Evolutionary conservation across 2,329 filamentous ascomycete species (phyloP), one percentile per base, ranked within the genome.

Genomic region (Alternaria sp.): DNA sequence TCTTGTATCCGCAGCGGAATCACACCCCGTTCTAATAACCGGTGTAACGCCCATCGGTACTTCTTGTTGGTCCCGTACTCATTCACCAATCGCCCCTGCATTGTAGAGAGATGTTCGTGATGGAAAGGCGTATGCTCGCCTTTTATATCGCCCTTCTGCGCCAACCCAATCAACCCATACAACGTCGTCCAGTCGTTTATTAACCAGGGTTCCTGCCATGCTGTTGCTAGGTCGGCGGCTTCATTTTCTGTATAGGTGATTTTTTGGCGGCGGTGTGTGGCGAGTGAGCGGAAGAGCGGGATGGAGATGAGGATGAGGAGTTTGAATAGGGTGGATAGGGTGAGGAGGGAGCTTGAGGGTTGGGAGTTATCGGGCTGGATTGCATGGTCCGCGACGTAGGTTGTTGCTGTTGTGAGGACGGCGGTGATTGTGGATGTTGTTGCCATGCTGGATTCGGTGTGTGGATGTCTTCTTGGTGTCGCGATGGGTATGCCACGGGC

Each of bases 1-100:
- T 57, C 59, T 6, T 61, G 12, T 5, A 61, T 28, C 19, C 30
- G 40, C 9, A 61, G 8, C 12, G 59, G 59, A 7, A 61, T 50
- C 0, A 61, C 32, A 3, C 59, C 59, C 32, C 26, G 51, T 15
- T 61, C 46, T 0, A 61, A 21, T 1, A 61, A 23, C 6, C 30
- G 25, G 4, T 6, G 9, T 0, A 61, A 30, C 13, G 36, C 40
- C 15, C 17, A 46, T 1, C 28, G 9, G 9, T 1, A 28, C 6
- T 46, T 19, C 3, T 0, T 17, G 0, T 53, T 26, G 0, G 15
- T 40, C 4, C 36, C n/a, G n/a, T 40, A 17, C 11, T 17, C 36
- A 10, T 17, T 10, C 8, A 0, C 2, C 15, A n/a, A 47, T 2
- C 59, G n/a, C n/a, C 36, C 4, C 12, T 52, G 36, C 3, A 59